Evolutionary conservation across 495 filamentous ascomycete species (phyloP).

Genomic region (Hypoxylon lienhwacheense): DNA sequence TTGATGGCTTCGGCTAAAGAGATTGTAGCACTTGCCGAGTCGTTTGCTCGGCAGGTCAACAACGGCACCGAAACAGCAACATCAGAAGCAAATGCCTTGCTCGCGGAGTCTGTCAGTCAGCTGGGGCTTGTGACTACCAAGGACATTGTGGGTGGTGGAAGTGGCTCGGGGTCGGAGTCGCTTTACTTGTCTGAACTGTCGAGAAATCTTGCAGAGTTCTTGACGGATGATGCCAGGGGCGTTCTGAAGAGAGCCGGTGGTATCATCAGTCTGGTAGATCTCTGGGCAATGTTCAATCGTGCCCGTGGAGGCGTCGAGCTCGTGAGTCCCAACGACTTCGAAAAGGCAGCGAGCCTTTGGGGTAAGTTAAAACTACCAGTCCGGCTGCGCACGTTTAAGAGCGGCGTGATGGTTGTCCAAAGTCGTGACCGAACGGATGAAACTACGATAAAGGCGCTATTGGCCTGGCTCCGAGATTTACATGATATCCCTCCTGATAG

Average conservation of each 20-base stretch:
- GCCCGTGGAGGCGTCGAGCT: constrained; percentile 92
- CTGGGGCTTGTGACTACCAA: constrained; percentile 90
- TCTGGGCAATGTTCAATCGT: constrained; percentile 98
- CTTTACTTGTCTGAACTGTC: constrained; percentile 77
- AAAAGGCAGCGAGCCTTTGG: constrained; percentile 85
- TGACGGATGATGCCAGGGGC: constrained; percentile 85
- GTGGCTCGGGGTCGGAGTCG: constrained; percentile 49
- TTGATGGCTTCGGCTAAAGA: constrained; percentile 97
- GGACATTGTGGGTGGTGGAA: constrained; percentile 67
- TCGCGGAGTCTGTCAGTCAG: constrained; percentile 81
- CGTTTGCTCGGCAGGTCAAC: constrained; percentile 71
- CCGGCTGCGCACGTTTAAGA: constrained; percentile 83
- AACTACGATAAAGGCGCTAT: constrained; percentile 75
- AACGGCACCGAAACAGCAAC: constrained; percentile 55
- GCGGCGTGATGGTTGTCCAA: constrained; percentile 90
- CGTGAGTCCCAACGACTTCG: constrained; percentile 87
- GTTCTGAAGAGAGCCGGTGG: constrained; percentile 83
- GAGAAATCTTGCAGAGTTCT: constrained; percentile 87
- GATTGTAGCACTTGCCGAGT: constrained; percentile 89
- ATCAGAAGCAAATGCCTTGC: constrained; percentile 68
- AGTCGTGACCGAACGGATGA: constrained; percentile 86
- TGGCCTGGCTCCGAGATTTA: constrained; percentile 75
- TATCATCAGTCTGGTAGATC: constrained; percentile 90
- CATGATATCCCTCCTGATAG: constrained; percentile 65
- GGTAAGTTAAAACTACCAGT: constrained; percentile 87